Conservation (phyloP, 1,284 basidiomycete genomes). For the Entoloma clypeatum region DNA sequence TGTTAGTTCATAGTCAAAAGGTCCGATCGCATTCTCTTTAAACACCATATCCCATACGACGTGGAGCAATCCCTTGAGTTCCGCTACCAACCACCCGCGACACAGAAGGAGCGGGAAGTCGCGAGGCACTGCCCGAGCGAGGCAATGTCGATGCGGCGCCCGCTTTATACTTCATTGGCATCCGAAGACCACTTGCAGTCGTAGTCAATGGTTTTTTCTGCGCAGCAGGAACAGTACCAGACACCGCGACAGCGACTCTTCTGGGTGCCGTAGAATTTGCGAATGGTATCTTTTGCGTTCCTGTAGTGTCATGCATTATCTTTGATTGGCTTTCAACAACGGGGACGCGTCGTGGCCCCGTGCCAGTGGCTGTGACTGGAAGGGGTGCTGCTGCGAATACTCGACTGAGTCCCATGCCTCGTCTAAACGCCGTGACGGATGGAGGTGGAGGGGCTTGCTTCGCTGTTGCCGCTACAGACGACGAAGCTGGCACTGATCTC, state of each 20-base stretch:
- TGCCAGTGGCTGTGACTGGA: constrained; percentile 11
- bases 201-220: constrained; percentile 10
- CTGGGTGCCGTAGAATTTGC: constrained; percentile 24
- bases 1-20: too few relatives aligned
- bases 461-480: background rate
- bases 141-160: constrained; percentile 17
- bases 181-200: constrained; percentile 20
- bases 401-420: constrained; percentile 11
- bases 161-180: constrained; percentile 20
- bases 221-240: constrained; percentile 12
- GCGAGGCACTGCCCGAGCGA: constrained; percentile 26
- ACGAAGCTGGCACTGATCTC: background rate
- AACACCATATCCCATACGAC: too few relatives aligned
- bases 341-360: constrained; percentile 32
- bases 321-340: constrained; percentile 25
- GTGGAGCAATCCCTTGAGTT: too few relatives aligned
- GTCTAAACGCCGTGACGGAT: background rate
- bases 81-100: too few relatives aligned
- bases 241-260: constrained; percentile 20
- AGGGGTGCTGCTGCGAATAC: constrained; percentile 11
- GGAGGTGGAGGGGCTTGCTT: background rate
- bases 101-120: constrained; percentile 28
- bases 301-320: constrained; percentile 2
- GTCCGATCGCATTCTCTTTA: too few relatives aligned
- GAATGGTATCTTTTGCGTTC: constrained; percentile 11